Evolutionary conservation across 2,329 filamentous ascomycete genomes (phyloP), one percentile per base, ranked within the genome.

Genomic region (Diplocarpon mali): DNA sequence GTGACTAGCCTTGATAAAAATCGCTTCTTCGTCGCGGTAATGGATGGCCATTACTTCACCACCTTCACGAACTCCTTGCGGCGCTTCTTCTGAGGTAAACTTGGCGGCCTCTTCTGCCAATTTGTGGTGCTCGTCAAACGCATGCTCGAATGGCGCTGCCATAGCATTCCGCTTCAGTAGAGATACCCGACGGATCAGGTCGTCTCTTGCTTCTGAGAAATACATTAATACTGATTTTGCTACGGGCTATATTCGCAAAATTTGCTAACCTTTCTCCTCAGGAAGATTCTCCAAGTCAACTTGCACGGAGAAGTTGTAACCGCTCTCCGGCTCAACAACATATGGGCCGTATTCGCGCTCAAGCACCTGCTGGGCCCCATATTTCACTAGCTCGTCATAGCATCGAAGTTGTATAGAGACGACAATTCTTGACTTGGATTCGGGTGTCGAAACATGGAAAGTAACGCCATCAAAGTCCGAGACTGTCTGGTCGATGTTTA

Each of bases 391-490:
- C 64, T 99, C 93, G 56, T 78, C 76, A 71, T 82, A 99, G 71
- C 92, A 99, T 70, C 90, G 85, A 65, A 99, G 87, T 65, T 87
- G 80, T 59, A 98, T 84, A 16, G 92, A 98, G 47, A 99, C 80
- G 41, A 94, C 76, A 55, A 99, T 95, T 69, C 93, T 87, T 40
- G 86, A 82, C 73, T 96, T 96, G 51, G 80, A 72, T 65, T 95
- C 88, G 47, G 90, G 92, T 1, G 92, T 98, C 31, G 90, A 96
- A 62, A 98, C 89, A 67, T 98, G 92, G 69, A 96, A 99, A 56
- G 85, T 94, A 58, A 96, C 92, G 63, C 90, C 90, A 69, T 98
- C 93, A 63, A 99, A 99, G 69, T 99, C 92, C 64, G 90, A 96
- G 52, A 95, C 87, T 52, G 94, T 87, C 71, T 99, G 92, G 69